A percentile compares a stretch with the other conserved stretches of the same genome.
These are phyloP conservation scores for Microsporum canis DNA, from an alignment of 2,329 filamentous ascomycete genomes.

Conservation along the genomic window DNA sequence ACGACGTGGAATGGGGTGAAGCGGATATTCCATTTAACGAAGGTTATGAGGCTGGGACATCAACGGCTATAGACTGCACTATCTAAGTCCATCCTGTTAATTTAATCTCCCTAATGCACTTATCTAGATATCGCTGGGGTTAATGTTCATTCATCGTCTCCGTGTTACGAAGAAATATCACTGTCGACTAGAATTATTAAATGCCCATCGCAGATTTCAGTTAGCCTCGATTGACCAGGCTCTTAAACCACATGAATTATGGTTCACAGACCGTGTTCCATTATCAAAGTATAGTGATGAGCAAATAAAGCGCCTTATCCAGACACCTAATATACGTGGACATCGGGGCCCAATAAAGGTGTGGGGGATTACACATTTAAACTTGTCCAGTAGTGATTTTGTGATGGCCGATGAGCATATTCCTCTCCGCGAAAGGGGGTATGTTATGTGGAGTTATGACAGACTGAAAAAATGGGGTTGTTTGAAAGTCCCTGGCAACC, in stretches of 20 bases:
- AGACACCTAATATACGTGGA: not conserved
- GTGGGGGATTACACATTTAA: not conserved
- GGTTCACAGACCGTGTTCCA: not conserved
- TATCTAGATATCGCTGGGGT: not conserved
- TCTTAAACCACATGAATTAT: not conserved
- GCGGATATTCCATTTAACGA: not conserved
- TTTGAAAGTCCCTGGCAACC: not conserved
- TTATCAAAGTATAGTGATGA: not conserved
- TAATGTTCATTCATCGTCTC: not conserved
- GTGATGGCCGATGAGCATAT: not conserved
- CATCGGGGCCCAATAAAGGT: not conserved
- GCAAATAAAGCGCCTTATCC: not conserved
- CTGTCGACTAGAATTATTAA: not conserved
- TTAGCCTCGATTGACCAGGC: not conserved
- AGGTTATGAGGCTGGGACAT: not conserved
- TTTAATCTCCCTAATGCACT: not conserved
- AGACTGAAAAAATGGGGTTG: slow-evolving; percentile 9
- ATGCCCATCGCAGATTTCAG: not conserved
- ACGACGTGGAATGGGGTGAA: slow-evolving; percentile 2
- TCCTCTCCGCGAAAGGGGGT: slow-evolving; percentile 7
- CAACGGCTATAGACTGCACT: not conserved
- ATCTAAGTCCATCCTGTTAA: not conserved
- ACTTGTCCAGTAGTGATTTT: not conserved
- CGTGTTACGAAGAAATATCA: not conserved
- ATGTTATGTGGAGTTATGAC: slow-evolving; percentile 9